Conservation (phyloP, 805 yeast species). For the Metschnikowia continentalis region DNA sequence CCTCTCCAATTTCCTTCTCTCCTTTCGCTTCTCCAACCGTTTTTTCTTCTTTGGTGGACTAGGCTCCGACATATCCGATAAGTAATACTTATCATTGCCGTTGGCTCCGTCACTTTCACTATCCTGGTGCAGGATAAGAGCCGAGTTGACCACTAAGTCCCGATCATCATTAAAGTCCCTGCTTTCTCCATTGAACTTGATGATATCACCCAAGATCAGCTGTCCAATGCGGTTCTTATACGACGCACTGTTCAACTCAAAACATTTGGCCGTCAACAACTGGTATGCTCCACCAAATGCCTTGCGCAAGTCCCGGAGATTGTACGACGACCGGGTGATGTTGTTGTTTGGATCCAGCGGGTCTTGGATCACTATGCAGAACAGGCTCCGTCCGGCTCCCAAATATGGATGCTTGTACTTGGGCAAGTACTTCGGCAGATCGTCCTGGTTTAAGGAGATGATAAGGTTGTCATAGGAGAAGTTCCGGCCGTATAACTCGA, state of each 20-base stretch:
- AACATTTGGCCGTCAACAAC: slow-evolving; percentile 67
- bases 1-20: neutral
- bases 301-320: slow-evolving; percentile 71
- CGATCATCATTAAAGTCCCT: slow-evolving; percentile 79
- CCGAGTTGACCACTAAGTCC: slow-evolving; percentile 56
- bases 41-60: neutral
- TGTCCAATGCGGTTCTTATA: slow-evolving; percentile 65
- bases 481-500: slow-evolving; percentile 85
- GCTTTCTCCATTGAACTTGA: slow-evolving; percentile 66
- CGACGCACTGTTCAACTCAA: slow-evolving; percentile 61
- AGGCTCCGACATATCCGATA: slow-evolving; percentile 38
- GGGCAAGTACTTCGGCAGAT: slow-evolving; percentile 53
- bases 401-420: slow-evolving; percentile 53
- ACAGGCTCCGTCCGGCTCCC: slow-evolving; percentile 49
- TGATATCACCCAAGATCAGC: slow-evolving; percentile 75
- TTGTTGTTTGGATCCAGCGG: slow-evolving; percentile 84
- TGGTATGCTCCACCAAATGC: slow-evolving; percentile 90
- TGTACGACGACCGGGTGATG: slow-evolving; percentile 80
- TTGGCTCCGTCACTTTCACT: slow-evolving; percentile 32
- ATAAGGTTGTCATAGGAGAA: slow-evolving; percentile 82
- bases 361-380: slow-evolving; percentile 76
- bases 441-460: slow-evolving; percentile 55
- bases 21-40: neutral
- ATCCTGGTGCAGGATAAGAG: slow-evolving; percentile 35
- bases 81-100: slow-evolving; percentile 39